phyloP scores from a whole-genome alignment of 805 yeast genomes.

The Candida orba region DNA sequence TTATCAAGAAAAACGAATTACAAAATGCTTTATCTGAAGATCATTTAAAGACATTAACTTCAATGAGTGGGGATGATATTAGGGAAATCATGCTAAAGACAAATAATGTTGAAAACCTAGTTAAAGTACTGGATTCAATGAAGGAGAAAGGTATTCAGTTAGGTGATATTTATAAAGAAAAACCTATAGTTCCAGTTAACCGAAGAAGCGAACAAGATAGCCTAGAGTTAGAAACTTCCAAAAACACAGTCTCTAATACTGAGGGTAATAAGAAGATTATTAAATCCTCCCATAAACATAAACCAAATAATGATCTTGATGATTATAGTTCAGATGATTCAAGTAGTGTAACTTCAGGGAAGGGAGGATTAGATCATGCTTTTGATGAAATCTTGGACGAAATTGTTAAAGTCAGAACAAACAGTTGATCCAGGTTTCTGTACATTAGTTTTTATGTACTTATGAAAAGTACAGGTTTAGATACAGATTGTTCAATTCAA shows the following conservation, averaged over 20 bases:
- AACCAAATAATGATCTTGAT: not conserved
- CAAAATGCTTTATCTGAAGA: constrained; percentile 18
- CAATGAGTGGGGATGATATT: constrained; percentile 30
- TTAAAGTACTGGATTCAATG: constrained; percentile 31
- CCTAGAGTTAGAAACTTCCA: constrained; percentile 16
- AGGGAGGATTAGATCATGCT: constrained; percentile 6
- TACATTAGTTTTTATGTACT: not conserved
- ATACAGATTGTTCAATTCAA: too few relatives aligned
- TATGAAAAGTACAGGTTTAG: not conserved
- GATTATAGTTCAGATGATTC: constrained; percentile 1
- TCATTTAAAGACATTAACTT: constrained; percentile 21
- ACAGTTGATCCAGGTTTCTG: not conserved
- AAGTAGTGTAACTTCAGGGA: not conserved
- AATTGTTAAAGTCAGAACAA: constrained; percentile 7
- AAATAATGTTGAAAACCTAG: constrained; percentile 30
- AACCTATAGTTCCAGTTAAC: not conserved
- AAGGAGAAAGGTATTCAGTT: constrained; percentile 34
- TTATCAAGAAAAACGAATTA: constrained; percentile 10
- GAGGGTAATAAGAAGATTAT: constrained; percentile 1
- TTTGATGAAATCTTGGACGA: constrained; percentile 10
- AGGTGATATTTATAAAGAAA: constrained; percentile 26
- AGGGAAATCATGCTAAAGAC: constrained; percentile 31
- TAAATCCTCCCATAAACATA: not conserved
- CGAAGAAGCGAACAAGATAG: not conserved
- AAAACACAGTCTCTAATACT: constrained; percentile 12